Evolutionary conservation across 2,329 filamentous ascomycete species (phyloP).

Genomic region (Colletotrichum lupini): DNA sequence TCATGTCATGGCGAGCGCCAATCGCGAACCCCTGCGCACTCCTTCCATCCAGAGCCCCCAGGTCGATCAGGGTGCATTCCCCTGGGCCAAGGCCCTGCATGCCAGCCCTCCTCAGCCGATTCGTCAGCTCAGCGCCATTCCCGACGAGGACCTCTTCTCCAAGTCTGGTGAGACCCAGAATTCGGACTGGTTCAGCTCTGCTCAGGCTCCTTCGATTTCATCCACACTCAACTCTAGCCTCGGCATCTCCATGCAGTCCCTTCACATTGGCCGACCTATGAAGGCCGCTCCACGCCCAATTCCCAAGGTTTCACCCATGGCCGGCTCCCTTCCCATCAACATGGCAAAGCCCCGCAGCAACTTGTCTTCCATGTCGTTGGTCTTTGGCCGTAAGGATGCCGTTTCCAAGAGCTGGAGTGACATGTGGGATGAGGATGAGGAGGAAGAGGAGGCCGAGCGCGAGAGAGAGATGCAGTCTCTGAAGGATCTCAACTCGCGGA

Average conservation of each 20-base stretch:
- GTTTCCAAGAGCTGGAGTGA: constrained; percentile 99
- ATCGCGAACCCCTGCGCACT: constrained; percentile 94
- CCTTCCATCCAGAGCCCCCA: constrained; percentile 92
- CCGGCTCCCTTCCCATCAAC: constrained; percentile 80
- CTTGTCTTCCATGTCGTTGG: constrained; percentile 77
- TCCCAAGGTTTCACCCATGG: constrained; percentile 67
- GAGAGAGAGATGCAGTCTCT: constrained; percentile 68
- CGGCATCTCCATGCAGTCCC: constrained; percentile 82
- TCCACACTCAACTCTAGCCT: constrained; percentile 88
- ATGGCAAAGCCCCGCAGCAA: constrained; percentile 80
- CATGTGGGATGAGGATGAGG: constrained; percentile 92
- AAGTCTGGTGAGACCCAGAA: constrained; percentile 71
- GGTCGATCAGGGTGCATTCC: constrained; percentile 85
- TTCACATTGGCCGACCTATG: constrained; percentile 64
- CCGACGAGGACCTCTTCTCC: constrained; percentile 87
- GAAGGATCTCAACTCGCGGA: constrained; percentile 77
- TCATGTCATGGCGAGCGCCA: constrained; percentile 82
- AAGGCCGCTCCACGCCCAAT: constrained; percentile 55
- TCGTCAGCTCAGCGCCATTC: constrained; percentile 89
- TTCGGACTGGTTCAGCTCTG: constrained; percentile 81
- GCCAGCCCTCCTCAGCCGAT: constrained; percentile 76
- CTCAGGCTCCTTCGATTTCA: constrained; percentile 82
- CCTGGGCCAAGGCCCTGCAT: constrained; percentile 92
- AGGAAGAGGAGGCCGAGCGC: constrained; percentile 77
- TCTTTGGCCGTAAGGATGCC: constrained; percentile 81